A percentile compares a stretch with the other conserved stretches of the same genome.
These are phyloP conservation scores for Eustoma russellianum DNA, from an alignment of 257 asterid genomes.

Conservation along the genomic window DNA sequence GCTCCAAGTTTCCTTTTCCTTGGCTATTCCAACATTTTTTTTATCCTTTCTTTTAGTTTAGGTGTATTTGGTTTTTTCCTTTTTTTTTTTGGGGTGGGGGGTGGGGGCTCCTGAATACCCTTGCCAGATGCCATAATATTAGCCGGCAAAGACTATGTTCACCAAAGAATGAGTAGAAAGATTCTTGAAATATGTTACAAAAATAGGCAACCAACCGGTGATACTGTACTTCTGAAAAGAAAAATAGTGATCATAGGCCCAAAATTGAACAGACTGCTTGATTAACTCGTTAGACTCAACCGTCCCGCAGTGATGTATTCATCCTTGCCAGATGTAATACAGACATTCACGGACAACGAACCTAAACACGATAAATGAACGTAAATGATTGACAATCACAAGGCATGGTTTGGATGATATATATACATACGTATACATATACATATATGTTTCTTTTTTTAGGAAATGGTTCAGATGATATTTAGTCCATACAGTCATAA, in stretches of 20 bases:
- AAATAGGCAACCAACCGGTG: constrained; percentile 25
- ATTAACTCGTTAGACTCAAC: constrained; percentile 51
- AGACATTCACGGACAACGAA: constrained; percentile 74
- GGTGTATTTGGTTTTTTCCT: too few species aligned
- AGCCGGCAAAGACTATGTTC: constrained; percentile 15
- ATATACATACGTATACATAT: too few species aligned
- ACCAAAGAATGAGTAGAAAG: constrained; percentile 3
- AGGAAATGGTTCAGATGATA: neutral
- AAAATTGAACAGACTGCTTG: constrained; percentile 15
- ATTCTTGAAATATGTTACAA: constrained; percentile 20
- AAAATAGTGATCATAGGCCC: constrained; percentile 7
- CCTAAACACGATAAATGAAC: constrained; percentile 28
- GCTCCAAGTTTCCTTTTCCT: too few species aligned
- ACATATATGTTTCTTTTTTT: too few species aligned
- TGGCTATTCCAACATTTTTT: neutral
- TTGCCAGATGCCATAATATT: constrained; percentile 20
- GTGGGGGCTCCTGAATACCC: constrained; percentile 1
- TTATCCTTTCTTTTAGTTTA: neutral
- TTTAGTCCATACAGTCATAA: constrained; percentile 40
- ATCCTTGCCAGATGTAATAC: constrained; percentile 65
- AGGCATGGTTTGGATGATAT: constrained; percentile 1
- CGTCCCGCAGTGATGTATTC: constrained; percentile 62
- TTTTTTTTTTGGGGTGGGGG: too few species aligned
- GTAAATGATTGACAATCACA: neutral
- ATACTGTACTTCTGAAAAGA: constrained; percentile 14